Evolutionary conservation across 1,284 basidiomycete genomes (phyloP).

Genomic region (Trametes sp.): DNA sequence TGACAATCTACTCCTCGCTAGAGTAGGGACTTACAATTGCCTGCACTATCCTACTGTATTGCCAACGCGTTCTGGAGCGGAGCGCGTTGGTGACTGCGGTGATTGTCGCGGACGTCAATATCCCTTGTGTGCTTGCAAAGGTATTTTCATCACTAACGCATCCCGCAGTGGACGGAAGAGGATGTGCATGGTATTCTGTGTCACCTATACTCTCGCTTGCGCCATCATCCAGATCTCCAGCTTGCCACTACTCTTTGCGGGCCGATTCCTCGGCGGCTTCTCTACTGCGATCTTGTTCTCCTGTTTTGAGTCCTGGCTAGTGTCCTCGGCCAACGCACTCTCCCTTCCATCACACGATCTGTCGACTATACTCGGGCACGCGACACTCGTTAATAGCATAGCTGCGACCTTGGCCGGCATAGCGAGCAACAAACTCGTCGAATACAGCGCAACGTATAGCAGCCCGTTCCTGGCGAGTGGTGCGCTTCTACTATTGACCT

Average conservation of each 20-base stretch:
- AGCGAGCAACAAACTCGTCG: conserved; percentile 67
- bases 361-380: conserved; percentile 74
- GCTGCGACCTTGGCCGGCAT: conserved; percentile 74
- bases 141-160: neutral
- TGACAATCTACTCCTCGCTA: no score
- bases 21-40: no score
- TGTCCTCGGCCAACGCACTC: conserved; percentile 61
- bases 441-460: conserved; percentile 54
- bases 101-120: no score
- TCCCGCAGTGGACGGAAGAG: conserved; percentile 64
- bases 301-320: conserved; percentile 78
- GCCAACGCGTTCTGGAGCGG: no score
- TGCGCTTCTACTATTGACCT: conserved; percentile 58
- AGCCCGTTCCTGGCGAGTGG: conserved; percentile 74
- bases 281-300: conserved; percentile 80
- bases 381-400: conserved; percentile 74
- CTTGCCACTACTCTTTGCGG: conserved; percentile 65
- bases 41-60: no score
- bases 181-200: conserved; percentile 72
- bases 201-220: conserved; percentile 68
- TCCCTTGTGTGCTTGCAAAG: no score
- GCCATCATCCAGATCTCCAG: conserved; percentile 60
- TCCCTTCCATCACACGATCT: conserved; percentile 64
- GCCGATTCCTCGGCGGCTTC: conserved; percentile 70
- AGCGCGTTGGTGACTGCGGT: no score